phyloP scores from a whole-genome alignment of 495 filamentous ascomycete species.

The Parathielavia hyrcaniae region DNA sequence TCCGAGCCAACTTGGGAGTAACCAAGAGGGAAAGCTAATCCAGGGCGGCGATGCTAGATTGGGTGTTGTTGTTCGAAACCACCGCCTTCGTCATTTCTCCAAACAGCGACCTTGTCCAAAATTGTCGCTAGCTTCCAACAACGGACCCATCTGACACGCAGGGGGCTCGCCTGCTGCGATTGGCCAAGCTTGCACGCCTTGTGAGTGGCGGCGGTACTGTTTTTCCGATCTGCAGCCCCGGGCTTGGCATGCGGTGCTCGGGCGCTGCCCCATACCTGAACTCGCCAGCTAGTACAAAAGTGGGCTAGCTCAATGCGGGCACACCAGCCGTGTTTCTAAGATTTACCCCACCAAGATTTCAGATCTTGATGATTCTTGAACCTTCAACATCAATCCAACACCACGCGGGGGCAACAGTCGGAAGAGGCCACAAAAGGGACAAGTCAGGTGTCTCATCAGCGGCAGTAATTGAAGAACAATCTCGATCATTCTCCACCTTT shows the following conservation, averaged over 20 bases:
- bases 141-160: constrained; percentile 1
- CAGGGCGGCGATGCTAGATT: constrained; percentile 1
- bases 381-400: neutral
- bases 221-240: constrained; percentile 13
- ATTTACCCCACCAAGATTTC: constrained; percentile 9
- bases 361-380: constrained; percentile 8
- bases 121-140: constrained; percentile 17
- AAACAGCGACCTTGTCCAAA: constrained; percentile 15
- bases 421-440: neutral
- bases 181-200: neutral
- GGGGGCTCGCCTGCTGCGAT: constrained; percentile 4
- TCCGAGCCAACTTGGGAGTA: neutral
- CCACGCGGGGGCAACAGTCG: too few relatives aligned
- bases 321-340: neutral
- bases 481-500: neutral
- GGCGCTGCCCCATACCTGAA: neutral
- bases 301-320: neutral
- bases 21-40: neutral
- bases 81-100: constrained; percentile 20
- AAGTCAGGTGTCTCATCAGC: neutral
- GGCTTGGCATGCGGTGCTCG: neutral
- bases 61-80: neutral
- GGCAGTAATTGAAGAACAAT: neutral
- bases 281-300: neutral
- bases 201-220: constrained; percentile 16